phyloP scores from a whole-genome alignment of 177 flowering plant genomes.

The Vitis hybrid region DNA sequence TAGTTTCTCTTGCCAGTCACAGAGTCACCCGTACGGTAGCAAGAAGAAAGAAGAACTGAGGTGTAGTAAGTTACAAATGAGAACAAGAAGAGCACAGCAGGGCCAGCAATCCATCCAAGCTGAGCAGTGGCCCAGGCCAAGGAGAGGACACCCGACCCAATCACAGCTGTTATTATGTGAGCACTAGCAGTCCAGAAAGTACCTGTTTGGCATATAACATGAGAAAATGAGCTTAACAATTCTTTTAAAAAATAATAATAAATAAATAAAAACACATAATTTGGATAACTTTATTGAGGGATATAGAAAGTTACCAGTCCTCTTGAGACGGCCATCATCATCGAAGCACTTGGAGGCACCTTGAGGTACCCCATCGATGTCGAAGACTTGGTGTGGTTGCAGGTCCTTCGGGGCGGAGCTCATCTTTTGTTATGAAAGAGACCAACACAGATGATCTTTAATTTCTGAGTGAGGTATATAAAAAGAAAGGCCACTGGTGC shows the following conservation, averaged over 20 bases:
- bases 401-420: constrained; percentile 13
- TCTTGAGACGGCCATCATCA: constrained; percentile 52
- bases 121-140: constrained; percentile 78
- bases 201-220: constrained; percentile 22
- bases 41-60: constrained; percentile 53
- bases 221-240: not conserved
- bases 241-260: too few relatives aligned
- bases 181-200: constrained; percentile 67
- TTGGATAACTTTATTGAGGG: too few relatives aligned
- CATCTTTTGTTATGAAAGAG: constrained; percentile 29
- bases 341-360: constrained; percentile 41
- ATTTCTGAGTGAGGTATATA: not conserved
- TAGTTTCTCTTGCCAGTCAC: constrained; percentile 60
- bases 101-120: constrained; percentile 75
- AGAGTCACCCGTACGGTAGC: constrained; percentile 56
- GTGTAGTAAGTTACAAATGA: constrained; percentile 66
- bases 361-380: constrained; percentile 19
- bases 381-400: constrained; percentile 26
- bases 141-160: constrained; percentile 68
- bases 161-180: constrained; percentile 64
- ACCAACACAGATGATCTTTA: not conserved
- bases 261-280: not conserved
- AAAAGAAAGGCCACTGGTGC: too few relatives aligned
- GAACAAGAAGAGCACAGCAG: constrained; percentile 54
- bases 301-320: constrained; percentile 29